Percentiles rank a stretch among this genome's conserved stretches.
Conservation (phyloP, 495 filamentous ascomycete genomes). For the Xylaria intraflava region DNA sequence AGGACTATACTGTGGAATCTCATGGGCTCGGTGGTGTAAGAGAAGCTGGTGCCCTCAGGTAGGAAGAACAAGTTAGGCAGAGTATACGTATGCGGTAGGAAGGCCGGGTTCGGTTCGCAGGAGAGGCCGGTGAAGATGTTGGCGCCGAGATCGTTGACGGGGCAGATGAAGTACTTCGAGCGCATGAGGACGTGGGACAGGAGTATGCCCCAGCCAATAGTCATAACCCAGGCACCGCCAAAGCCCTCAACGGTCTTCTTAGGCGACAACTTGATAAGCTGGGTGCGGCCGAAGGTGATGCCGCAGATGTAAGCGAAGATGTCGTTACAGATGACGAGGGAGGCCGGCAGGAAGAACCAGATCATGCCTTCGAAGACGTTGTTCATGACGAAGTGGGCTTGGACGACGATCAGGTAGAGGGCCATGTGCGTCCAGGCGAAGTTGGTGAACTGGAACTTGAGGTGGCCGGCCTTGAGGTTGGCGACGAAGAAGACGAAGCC, state of each 20-base stretch:
- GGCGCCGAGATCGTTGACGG: conserved; percentile 90
- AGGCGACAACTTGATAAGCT: conserved; percentile 94
- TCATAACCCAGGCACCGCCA: conserved; percentile 93
- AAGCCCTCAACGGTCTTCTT: conserved; percentile 99
- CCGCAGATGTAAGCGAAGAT: conserved; percentile 98
- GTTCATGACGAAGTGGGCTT: conserved; percentile 99
- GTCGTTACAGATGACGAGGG: conserved; percentile 95
- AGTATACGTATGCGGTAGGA: conserved; percentile 69
- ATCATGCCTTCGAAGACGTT: conserved; percentile 99
- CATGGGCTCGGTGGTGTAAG: conserved; percentile 72
- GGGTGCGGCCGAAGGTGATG: conserved; percentile 93
- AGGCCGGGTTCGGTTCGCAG: conserved; percentile 90
- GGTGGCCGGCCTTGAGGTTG: conserved; percentile 91
- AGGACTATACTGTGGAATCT: conserved; percentile 91
- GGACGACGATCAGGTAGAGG: conserved; percentile 92
- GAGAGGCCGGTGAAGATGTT: conserved; percentile 87
- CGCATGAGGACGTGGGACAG: conserved; percentile 85
- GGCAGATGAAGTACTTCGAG: conserved; percentile 97
- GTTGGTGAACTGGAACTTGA: conserved; percentile 97
- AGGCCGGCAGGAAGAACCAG: conserved; percentile 97
- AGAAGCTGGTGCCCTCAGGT: conserved; percentile 44
- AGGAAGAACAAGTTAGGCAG: conserved; percentile 65
- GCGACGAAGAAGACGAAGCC: conserved; percentile 98
- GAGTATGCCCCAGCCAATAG: conserved; percentile 72
- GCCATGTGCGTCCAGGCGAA: conserved; percentile 99